phyloP scores from a whole-genome alignment of 306 rosid genomes.

The Inga leiocalycina region DNA sequence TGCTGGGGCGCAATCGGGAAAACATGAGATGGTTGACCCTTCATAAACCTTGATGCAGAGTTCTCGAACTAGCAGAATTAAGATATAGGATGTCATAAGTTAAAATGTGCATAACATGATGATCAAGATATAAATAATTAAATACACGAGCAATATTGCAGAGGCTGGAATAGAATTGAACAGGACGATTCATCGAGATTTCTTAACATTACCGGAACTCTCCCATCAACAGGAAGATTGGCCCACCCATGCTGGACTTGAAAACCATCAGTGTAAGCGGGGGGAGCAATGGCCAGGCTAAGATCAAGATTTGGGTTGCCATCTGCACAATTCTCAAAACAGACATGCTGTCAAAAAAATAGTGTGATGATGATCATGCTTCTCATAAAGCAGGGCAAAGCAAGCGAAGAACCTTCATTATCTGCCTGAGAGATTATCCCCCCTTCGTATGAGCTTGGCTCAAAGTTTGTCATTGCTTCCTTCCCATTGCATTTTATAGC shows the following conservation, averaged over 20 bases:
- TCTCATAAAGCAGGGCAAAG: constrained; percentile 5
- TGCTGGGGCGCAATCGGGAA: constrained; percentile 48
- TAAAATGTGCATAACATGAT: constrained; percentile 1
- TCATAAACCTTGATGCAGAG: constrained; percentile 50
- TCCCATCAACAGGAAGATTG: constrained; percentile 46
- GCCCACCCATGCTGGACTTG: constrained; percentile 52
- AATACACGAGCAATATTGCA: constrained; percentile 4
- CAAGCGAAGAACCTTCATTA: constrained; percentile 49
- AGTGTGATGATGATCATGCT: neutral
- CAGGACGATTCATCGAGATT: neutral
- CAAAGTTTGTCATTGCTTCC: constrained; percentile 91
- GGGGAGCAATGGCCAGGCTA: constrained; percentile 80
- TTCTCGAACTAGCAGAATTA: constrained; percentile 53
- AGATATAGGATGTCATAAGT: neutral
- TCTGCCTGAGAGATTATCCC: constrained; percentile 56
- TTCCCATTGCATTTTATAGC: constrained; percentile 84
- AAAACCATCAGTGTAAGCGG: constrained; percentile 46
- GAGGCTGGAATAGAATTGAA: constrained; percentile 7
- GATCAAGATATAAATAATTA: neutral
- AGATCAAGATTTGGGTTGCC: constrained; percentile 69
- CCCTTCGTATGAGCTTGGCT: constrained; percentile 62
- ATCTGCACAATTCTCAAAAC: constrained; percentile 42
- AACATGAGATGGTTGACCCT: constrained; percentile 49
- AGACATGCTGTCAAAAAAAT: neutral
- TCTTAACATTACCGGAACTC: constrained; percentile 55